A percentile compares a stretch with the other conserved stretches of the same genome.
phyloP scores from a whole-genome alignment of 2,329 filamentous ascomycete species.

The Ceratocystis huliohia region DNA sequence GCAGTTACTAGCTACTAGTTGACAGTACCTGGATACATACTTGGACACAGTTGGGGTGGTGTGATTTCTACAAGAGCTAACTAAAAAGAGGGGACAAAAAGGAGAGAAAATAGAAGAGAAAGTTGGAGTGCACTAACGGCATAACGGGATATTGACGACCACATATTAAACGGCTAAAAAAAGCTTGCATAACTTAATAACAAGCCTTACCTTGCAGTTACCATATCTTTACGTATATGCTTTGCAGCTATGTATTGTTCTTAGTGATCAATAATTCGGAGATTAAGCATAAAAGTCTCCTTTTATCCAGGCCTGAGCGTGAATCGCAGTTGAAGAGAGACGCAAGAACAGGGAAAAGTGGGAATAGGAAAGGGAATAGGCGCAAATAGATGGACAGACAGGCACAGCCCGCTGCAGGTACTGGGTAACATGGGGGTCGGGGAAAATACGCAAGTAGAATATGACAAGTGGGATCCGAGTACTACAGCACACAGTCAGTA shows the following conservation, averaged over 20 bases:
- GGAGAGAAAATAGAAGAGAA: neutral
- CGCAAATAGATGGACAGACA: too few species aligned
- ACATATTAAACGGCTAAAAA: neutral
- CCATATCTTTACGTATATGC: neutral
- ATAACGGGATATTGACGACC: neutral
- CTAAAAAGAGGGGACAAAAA: neutral
- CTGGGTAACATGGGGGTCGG: neutral
- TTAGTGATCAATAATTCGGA: slow-evolving; percentile 3
- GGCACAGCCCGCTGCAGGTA: neutral
- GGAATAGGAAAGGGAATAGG: neutral
- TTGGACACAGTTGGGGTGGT: neutral
- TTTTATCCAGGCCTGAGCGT: slow-evolving; percentile 1
- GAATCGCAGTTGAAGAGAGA: neutral
- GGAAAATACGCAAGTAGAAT: too few species aligned
- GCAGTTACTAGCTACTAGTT: too few species aligned
- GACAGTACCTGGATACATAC: too few species aligned
- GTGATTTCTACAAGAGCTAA: neutral
- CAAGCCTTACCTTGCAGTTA: neutral
- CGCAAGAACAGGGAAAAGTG: neutral
- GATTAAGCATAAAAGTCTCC: slow-evolving; percentile 6
- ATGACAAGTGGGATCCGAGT: too few species aligned
- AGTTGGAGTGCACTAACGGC: neutral
- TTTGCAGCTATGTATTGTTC: neutral
- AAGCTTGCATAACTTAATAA: neutral
- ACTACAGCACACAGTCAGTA: too few species aligned